phyloP scores from a whole-genome alignment of 169 alveolate genomes.

The Eimeria mitis region DNA sequence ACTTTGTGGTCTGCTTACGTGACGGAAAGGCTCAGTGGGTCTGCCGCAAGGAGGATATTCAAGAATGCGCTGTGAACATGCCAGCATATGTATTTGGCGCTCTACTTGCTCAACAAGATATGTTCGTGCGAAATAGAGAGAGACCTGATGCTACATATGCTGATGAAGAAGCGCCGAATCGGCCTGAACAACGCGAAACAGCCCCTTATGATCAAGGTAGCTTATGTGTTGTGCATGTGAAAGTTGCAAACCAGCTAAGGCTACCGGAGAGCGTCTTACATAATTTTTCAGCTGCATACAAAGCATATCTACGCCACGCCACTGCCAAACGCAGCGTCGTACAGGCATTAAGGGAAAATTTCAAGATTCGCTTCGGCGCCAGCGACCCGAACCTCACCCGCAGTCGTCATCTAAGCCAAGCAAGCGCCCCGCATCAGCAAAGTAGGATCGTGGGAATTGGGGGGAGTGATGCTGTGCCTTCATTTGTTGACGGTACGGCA shows the following conservation, averaged over 20 bases:
- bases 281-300: conserved; percentile 49
- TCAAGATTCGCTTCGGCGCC: conserved; percentile 1
- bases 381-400: not conserved
- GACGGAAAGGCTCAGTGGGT: conserved; percentile 79
- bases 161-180: not conserved
- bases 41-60: conserved; percentile 68
- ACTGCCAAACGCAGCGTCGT: conserved; percentile 48
- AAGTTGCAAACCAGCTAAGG: conserved; percentile 28
- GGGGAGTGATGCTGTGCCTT: not conserved
- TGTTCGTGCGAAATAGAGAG: conserved; percentile 20
- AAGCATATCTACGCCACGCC: conserved; percentile 54
- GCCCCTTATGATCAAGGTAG: not conserved
- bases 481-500: not conserved
- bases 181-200: not conserved
- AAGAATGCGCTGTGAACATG: conserved; percentile 26
- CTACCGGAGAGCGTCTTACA: conserved; percentile 19
- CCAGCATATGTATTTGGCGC: conserved; percentile 52
- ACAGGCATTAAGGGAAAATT: conserved; percentile 10
- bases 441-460: not conserved
- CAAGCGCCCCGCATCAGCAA: not conserved
- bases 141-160: not conserved
- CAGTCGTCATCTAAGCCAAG: not conserved
- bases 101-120: conserved; percentile 43
- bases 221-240: conserved; percentile 27
- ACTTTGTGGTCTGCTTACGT: conserved; percentile 45